phyloP scores from a whole-genome alignment of 495 filamentous ascomycete genomes.

The Tirmania nivea region DNA sequence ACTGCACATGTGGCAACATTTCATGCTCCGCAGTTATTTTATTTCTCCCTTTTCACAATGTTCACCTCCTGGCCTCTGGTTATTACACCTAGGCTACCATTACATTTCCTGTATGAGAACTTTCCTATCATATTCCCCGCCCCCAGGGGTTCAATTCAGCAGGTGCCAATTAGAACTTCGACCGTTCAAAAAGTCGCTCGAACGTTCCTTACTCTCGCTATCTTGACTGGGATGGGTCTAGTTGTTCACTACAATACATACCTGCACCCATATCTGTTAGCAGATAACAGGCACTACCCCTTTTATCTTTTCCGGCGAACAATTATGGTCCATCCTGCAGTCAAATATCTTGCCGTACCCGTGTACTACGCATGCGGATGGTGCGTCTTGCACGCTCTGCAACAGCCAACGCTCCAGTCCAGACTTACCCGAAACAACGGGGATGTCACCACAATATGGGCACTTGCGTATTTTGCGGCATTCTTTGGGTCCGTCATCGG shows the following conservation, averaged over 20 bases:
- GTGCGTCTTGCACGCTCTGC: conserved; percentile 32
- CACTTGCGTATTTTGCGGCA: conserved; percentile 23
- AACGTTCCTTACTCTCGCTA: neutral
- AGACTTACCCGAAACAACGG: neutral
- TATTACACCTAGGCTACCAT: conserved; percentile 26
- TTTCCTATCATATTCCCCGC: conserved; percentile 7
- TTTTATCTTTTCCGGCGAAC: conserved; percentile 89
- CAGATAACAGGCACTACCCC: conserved; percentile 89
- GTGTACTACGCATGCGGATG: conserved; percentile 41
- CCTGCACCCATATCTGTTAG: conserved; percentile 86
- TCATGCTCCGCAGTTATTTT: conserved; percentile 82
- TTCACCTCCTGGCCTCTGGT: conserved; percentile 80
- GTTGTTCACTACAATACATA: conserved; percentile 69
- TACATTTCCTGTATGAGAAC: conserved; percentile 22
- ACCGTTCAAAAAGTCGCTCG: neutral
- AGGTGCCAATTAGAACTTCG: conserved; percentile 7
- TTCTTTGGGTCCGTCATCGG: conserved; percentile 59
- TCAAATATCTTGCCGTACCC: conserved; percentile 46
- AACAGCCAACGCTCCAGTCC: conserved; percentile 6
- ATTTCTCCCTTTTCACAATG: conserved; percentile 68
- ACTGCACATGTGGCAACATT: conserved; percentile 75
- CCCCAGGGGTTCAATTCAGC: neutral
- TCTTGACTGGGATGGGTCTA: conserved; percentile 1
- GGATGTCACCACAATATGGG: conserved; percentile 7
- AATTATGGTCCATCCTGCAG: conserved; percentile 35